These are phyloP conservation scores for Spergularia azorica DNA, from an alignment of 179 eudicot species.

Conservation along the genomic window DNA sequence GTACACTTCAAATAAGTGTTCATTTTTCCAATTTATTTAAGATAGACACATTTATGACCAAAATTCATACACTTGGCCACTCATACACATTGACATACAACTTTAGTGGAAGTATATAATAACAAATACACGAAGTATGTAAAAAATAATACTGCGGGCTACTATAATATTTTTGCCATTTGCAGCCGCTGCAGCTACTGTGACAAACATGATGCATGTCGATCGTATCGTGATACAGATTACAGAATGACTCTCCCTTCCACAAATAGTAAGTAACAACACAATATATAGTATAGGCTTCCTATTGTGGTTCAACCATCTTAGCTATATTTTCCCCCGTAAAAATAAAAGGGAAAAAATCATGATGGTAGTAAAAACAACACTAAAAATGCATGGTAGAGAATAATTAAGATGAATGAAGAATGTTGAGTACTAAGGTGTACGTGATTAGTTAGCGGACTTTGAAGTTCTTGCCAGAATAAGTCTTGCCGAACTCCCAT, in stretches of 20 bases:
- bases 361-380: conserved; percentile 5
- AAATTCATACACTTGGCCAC: not conserved
- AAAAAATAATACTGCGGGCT: conserved; percentile 15
- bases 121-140: not conserved
- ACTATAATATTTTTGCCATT: not conserved
- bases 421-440: not conserved
- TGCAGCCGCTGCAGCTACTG: conserved; percentile 16
- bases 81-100: not conserved
- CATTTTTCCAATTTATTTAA: no score
- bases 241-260: not conserved
- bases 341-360: conserved; percentile 31
- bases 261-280: conserved; percentile 1
- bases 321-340: conserved; percentile 14
- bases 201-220: not conserved
- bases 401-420: not conserved
- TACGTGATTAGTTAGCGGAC: conserved; percentile 9
- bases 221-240: no score
- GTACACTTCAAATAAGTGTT: no score
- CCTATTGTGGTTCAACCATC: conserved; percentile 21
- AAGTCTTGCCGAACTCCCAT: conserved; percentile 48
- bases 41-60: no score
- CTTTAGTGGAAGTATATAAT: not conserved
- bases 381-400: conserved; percentile 7
- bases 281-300: conserved; percentile 12
- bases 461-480: conserved; percentile 43